A percentile compares a stretch with the other conserved stretches of the same genome.
phyloP scores from a whole-genome alignment of 1,139 yeast species.

The Blastobotrys buckinghamii region DNA sequence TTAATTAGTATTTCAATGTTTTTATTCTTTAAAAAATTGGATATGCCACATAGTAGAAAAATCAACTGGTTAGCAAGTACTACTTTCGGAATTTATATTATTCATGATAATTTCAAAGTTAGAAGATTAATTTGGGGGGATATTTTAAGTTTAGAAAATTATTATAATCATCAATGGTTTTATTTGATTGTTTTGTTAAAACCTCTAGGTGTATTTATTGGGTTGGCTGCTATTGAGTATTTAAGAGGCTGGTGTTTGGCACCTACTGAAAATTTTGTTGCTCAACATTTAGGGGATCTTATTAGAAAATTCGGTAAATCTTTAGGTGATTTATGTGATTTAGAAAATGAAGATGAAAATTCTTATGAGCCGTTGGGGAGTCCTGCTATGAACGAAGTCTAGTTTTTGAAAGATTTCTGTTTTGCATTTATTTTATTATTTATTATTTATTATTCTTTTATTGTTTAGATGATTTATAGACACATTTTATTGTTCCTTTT shows the following conservation, averaged over 20 bases:
- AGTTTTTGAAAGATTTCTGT: too few relatives aligned
- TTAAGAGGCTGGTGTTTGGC: background rate
- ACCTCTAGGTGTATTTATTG: background rate
- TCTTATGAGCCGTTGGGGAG: background rate
- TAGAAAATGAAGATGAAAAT: background rate
- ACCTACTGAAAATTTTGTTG: background rate
- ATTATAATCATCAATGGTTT: background rate
- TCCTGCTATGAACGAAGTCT: too few relatives aligned
- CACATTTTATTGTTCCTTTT: too few relatives aligned
- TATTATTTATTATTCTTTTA: too few relatives aligned
- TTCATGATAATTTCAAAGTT: conserved; percentile 1
- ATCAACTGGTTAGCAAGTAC: conserved; percentile 1
- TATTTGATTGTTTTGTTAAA: background rate
- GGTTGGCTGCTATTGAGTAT: background rate
- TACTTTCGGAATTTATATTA: conserved; percentile 2
- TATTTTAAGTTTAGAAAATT: background rate
- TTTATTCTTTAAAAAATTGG: background rate
- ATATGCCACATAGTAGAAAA: background rate
- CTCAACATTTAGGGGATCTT: background rate
- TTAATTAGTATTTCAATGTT: background rate
- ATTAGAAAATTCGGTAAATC: background rate
- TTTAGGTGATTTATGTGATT: background rate
- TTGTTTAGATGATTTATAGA: too few relatives aligned
- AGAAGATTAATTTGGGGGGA: background rate
- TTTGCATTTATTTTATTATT: too few relatives aligned